phyloP scores from a whole-genome alignment of 371 early-diverging fungal genomes.

The Actinomortierella ambigua region DNA sequence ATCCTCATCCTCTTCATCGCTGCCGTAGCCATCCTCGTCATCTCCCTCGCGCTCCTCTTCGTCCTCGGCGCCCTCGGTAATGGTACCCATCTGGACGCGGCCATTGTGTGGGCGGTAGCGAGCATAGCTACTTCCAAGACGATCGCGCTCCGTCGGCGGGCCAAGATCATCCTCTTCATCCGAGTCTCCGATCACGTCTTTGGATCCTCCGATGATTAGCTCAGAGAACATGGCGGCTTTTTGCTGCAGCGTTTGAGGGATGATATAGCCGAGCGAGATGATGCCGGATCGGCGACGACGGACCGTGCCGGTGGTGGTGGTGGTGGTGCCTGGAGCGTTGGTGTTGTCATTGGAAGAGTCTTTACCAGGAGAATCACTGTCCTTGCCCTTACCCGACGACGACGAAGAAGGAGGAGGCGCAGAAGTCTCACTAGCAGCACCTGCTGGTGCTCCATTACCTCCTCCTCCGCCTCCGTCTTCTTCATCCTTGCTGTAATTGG shows the following conservation, averaged over 20 bases:
- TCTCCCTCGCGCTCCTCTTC: not conserved
- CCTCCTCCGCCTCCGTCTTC: not conserved
- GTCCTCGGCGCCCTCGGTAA: not conserved
- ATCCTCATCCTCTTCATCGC: no score
- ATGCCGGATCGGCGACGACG: conserved; percentile 4
- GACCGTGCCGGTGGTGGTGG: not conserved
- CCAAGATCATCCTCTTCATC: conserved; percentile 40
- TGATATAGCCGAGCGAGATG: conserved; percentile 42
- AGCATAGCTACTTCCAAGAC: not conserved
- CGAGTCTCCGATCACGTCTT: conserved; percentile 40
- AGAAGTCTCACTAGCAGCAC: not conserved
- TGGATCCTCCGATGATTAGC: conserved; percentile 35
- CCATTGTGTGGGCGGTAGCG: not conserved
- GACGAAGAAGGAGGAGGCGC: no score
- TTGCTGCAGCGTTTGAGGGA: conserved; percentile 45
- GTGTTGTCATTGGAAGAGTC: no score
- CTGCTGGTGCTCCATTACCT: not conserved
- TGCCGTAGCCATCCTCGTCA: not conserved
- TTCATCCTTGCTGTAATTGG: no score
- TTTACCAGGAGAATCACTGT: no score
- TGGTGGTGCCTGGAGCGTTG: not conserved
- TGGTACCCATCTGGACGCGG: not conserved
- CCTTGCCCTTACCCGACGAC: no score
- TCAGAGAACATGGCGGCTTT: conserved; percentile 34
- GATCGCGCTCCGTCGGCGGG: not conserved